Percentiles rank a stretch among this genome's conserved stretches.
Conservation (phyloP, 768 basidiomycete species). For the Rhizopogon roseolus region DNA sequence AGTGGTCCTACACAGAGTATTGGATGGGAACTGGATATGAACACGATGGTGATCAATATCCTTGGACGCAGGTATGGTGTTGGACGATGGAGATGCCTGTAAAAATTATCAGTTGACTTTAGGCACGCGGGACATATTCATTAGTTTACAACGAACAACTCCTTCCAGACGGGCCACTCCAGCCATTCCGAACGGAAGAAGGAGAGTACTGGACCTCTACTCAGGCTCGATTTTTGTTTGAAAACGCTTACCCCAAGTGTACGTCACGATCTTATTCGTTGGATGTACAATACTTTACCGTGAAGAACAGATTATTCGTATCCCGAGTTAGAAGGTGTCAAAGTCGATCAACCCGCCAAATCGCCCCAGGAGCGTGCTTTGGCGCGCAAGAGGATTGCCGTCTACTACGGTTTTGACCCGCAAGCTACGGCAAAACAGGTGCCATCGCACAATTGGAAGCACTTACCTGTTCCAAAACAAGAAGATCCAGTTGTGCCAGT, state of each 20-base stretch:
- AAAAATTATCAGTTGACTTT: not conserved
- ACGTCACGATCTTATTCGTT: not conserved
- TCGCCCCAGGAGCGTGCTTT: conserved; percentile 11
- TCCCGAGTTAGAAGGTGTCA: conserved; percentile 17
- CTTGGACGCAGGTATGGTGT: conserved; percentile 19
- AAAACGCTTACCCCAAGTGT: conserved; percentile 19
- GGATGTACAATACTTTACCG: not conserved
- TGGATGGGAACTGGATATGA: conserved; percentile 24
- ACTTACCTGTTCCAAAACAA: conserved; percentile 11
- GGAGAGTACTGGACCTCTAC: conserved; percentile 22
- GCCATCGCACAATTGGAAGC: conserved; percentile 6
- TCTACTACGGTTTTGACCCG: conserved; percentile 21
- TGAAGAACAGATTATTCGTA: conserved; percentile 21
- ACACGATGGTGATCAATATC: conserved; percentile 4
- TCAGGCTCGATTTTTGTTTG: conserved; percentile 17
- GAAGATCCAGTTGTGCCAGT: conserved; percentile 8
- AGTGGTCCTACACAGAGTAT: conserved; percentile 23
- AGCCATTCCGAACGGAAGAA: conserved; percentile 18
- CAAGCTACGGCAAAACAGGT: conserved; percentile 5
- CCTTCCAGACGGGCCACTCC: conserved; percentile 15
- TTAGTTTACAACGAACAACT: conserved; percentile 17
- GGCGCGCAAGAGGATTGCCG: conserved; percentile 16
- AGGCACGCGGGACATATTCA: conserved; percentile 18
- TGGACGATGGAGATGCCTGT: not conserved
- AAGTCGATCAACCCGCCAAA: conserved; percentile 16